Conservation (phyloP, 2,329 filamentous ascomycete species). For the Pseudogymnoascus destructans region DNA sequence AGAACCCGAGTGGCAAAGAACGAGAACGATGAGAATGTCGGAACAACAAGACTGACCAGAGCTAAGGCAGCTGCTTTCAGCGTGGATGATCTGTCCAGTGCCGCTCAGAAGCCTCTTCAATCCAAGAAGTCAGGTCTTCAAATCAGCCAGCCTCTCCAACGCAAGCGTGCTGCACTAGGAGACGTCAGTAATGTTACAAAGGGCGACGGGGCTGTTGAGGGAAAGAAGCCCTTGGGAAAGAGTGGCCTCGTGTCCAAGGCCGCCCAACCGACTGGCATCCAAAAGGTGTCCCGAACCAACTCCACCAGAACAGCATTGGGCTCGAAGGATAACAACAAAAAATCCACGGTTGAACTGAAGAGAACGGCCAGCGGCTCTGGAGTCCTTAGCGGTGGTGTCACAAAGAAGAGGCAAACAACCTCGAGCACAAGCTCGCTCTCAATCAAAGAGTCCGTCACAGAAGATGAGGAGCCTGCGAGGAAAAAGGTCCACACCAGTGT, state of each 20-base stretch:
- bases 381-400: conserved; percentile 41
- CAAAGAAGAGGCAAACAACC: conserved; percentile 55
- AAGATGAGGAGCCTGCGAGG: conserved; percentile 54
- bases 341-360: conserved; percentile 47
- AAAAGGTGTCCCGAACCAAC: conserved; percentile 50
- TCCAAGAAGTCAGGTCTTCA: conserved; percentile 50
- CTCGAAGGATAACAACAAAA: conserved; percentile 57
- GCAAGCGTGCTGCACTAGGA: conserved; percentile 74
- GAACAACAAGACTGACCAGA: conserved; percentile 73
- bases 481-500: conserved; percentile 50
- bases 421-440: conserved; percentile 37
- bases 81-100: conserved; percentile 44
- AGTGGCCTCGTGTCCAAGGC: conserved; percentile 65
- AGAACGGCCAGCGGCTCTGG: conserved; percentile 60
- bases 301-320: conserved; percentile 50
- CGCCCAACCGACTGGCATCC: conserved; percentile 66
- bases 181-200: conserved; percentile 96
- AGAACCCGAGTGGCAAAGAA: conserved; percentile 68
- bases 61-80: conserved; percentile 71
- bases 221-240: conserved; percentile 61
- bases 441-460: conserved; percentile 47
- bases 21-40: conserved; percentile 86
- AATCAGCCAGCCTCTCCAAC: conserved; percentile 36
- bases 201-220: conserved; percentile 47
- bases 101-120: conserved; percentile 50